A percentile compares a stretch with the other conserved stretches of the same genome.
Conservation (phyloP, 2,329 filamentous ascomycete genomes). For the Cytospora piceicola region DNA sequence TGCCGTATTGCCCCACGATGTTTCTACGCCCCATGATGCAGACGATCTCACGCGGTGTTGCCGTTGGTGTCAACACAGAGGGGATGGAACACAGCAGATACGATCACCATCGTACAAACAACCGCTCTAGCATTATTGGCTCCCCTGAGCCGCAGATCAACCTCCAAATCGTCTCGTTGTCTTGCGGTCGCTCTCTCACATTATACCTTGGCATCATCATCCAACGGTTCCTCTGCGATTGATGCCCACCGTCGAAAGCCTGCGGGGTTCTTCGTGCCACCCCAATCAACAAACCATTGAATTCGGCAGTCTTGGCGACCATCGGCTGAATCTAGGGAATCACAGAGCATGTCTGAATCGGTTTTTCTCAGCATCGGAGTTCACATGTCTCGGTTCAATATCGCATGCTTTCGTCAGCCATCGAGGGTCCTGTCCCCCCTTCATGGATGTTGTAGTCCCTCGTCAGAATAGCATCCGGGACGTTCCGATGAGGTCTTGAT, state of each 20-base stretch:
- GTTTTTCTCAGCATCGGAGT: not conserved
- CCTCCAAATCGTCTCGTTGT: not conserved
- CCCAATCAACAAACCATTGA: not conserved
- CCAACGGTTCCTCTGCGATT: not conserved
- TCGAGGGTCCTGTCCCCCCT: not conserved
- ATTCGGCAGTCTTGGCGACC: not conserved
- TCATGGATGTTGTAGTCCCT: not conserved
- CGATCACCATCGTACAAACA: slow-evolving; percentile 8
- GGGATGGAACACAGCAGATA: slow-evolving; percentile 8
- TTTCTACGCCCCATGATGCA: not conserved
- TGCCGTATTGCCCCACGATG: not conserved
- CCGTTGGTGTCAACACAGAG: slow-evolving; percentile 2
- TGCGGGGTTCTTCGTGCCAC: not conserved
- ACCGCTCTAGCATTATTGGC: not conserved
- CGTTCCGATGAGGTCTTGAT: not conserved
- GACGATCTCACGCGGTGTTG: not conserved
- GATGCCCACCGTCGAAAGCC: not conserved
- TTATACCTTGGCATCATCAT: not conserved
- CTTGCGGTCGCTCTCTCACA: no score
- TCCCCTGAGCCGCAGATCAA: not conserved
- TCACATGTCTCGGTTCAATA: slow-evolving; percentile 24
- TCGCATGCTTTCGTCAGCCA: not conserved
- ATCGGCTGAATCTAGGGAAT: not conserved
- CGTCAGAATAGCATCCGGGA: not conserved
- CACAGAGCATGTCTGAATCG: not conserved